Evolutionary conservation across 805 yeast species (phyloP), one percentile per base, ranked within the genome.

Genomic region (Komagataella ulmi): DNA sequence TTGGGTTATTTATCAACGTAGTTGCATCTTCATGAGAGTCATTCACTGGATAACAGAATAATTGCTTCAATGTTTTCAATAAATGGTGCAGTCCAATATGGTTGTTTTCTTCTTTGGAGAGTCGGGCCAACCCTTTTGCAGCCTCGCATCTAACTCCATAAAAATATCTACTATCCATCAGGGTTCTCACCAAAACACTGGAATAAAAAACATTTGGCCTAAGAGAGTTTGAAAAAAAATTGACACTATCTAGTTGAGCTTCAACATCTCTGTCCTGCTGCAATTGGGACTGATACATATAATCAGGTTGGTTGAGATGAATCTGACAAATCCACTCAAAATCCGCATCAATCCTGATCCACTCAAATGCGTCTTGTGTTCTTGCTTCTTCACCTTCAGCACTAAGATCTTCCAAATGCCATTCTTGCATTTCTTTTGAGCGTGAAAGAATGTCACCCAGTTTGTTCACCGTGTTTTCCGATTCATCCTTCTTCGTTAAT

Each of bases 311-410:
- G 58, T 83, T 87, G 40, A 93, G 79, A 53, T 80, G 75, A 19
- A 88, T 72, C 57, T 78, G 79, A 54, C 95, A 88, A 49, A 93
- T 84, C 99, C 99, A 93, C 64, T 93, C 99, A 60, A 84, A 86
- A 64, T 93, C 99, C 0, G 97, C 90, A 67, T 93, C 99, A n/a
- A 91, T 87, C 58, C 99, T 74, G 44, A 93, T 75, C 99, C 99
- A 93, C 60, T 93, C 99, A 66, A 89, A 93, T 0, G 97, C 97
- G 59, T 91, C 97, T 58, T 79, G 81, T 19, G 78, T 73, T 70
- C 79, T 73, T 45, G 70, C 69, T 46, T 83, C 89, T 54, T 82
- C 90, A 50, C 83, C 89, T 30, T 81, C 83, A 48, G 75, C 75
- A 12, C 76, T 70, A 78, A 87, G 81, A 46, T 88, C 95, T 1